Base-by-base conservation (phyloP, 2,329 filamentous ascomycete species). In the Xylaria multiplex region DNA sequence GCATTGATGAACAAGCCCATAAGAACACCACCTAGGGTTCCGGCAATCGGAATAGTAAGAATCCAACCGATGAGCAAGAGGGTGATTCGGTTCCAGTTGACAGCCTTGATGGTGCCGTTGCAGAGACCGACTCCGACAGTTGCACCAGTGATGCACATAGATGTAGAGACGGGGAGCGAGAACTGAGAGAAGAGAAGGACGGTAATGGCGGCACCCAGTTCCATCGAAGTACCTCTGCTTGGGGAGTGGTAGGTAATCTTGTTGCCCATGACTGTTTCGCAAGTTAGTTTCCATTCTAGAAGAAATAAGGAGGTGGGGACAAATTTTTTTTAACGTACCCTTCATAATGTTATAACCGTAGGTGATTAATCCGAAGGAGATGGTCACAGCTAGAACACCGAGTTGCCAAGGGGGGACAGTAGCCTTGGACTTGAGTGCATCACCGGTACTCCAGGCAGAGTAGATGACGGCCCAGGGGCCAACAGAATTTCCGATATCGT, bases 281-380 rank as follows among this genome's bases (percentile, higher is more conserved):
- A 14, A n/a, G 62, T 74, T 66, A 75, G 69, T 67, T 70, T 69
- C 53, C 43, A 43, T 37, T 60, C 71, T 4, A 45, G 32, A 9
- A 30, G 37, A 37, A 53, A 3, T 32, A 46, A 2, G 14, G 52
- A 13, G 9, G 14, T 5, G 5, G 16, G 3, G n/a, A 13, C 35
- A 8, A 14, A 27, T 5, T 30, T n/a, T 30, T n/a, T 2, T 19
- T 2, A 22, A 42, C 84, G 78, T 79, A 88, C 86, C 88, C 81
- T 91, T 92, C 90, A 93, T 93, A 80, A 93, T 93, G 82, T 93
- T 93, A 82, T 93, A 93, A 9, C 91, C 91, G 73, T 93, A 93
- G 14, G 90, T 93, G 75, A 89, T 83, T 64, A 93, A 83, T 71
- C 91, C 91, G 48, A 89, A 69, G 53, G 85, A 91, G 75, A 93